Evolutionary conservation across 768 basidiomycete genomes (phyloP).

Genomic region (Mycena haematopus): DNA sequence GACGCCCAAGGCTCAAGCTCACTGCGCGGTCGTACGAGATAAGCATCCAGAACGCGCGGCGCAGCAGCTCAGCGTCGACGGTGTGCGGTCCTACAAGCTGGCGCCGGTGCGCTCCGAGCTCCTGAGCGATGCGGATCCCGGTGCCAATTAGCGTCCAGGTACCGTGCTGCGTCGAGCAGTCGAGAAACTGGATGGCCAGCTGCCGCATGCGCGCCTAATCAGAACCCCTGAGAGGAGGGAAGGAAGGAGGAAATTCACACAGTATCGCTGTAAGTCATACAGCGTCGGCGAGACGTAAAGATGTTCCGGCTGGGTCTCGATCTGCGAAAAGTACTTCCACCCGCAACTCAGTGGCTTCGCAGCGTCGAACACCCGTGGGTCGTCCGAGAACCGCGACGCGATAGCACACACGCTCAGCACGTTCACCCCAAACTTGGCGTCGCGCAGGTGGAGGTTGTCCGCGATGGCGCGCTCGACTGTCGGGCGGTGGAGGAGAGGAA

Average conservation of each 20-base stretch:
- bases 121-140: conserved; percentile 42
- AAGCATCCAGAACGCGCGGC: conserved; percentile 64
- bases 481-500: conserved; percentile 77
- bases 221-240: not conserved
- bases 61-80: conserved; percentile 75
- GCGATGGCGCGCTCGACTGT: conserved; percentile 62
- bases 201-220: conserved; percentile 38
- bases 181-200: conserved; percentile 59
- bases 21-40: conserved; percentile 48
- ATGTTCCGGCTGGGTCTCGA: conserved; percentile 65
- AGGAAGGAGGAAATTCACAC: conserved; percentile 37
- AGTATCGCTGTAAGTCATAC: conserved; percentile 76
- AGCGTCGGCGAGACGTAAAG: conserved; percentile 68
- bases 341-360: conserved; percentile 55
- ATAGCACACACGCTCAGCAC: conserved; percentile 77
- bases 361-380: conserved; percentile 53
- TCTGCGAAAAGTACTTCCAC: conserved; percentile 75
- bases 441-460: conserved; percentile 55
- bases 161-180: conserved; percentile 62
- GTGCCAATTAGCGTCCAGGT: conserved; percentile 73
- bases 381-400: conserved; percentile 65
- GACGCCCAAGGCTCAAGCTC: conserved; percentile 66
- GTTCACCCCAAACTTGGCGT: conserved; percentile 60
- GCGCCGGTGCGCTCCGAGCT: conserved; percentile 72
- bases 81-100: conserved; percentile 39